Evolutionary conservation across 257 asterid genomes (phyloP), one percentile per base, ranked within the genome.

Genomic region (Petunia secreta): DNA sequence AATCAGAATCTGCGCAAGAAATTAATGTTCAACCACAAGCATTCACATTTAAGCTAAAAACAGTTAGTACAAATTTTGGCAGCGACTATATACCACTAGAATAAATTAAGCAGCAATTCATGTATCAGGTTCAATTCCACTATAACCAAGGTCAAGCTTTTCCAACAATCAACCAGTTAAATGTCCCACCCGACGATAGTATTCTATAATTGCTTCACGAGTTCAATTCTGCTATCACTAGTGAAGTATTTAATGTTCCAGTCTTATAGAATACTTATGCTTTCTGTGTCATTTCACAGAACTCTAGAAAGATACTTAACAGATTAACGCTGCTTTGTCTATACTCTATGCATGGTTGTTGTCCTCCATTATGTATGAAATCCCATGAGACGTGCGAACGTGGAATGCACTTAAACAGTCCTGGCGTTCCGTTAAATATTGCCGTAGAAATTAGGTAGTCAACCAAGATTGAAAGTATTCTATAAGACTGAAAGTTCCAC

Each of bases 1-100:
- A 91, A 50, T 92, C 98, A 5, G 99, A 96, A 94, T 91, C 99
- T 95, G 98, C 89, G 85, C 80, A 84, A 86, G 66, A 83, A 80
- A 87, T 87, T 83, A 11, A 34, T 34, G 46, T 50, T 73, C 46
- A 73, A 73, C 52, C 52, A 73, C 82, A 66, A 71, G 82, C 63
- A 59, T 38, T 36, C 60, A 73, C 36, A n/a, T 10, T 50, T 40
- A 48, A 67, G 81, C 73, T n/a, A 67, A 11, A 67, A 69, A 16
- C 44, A 78, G 5, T 55, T 14, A 38, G 1, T 9, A 16, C 34
- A 52, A 46, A 50, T 34, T 50, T 34, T 60, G 2, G 38, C 50
- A 79, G 34, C 37, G 89, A 86, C 68, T 86, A 88, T 76, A 75
- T 94, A 96, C 99, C 99, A 80, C 98, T 94, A 60, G 98, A 96